Base-by-base conservation (phyloP, 2,329 filamentous ascomycete species). In the Mollisiaceae sp. region DNA sequence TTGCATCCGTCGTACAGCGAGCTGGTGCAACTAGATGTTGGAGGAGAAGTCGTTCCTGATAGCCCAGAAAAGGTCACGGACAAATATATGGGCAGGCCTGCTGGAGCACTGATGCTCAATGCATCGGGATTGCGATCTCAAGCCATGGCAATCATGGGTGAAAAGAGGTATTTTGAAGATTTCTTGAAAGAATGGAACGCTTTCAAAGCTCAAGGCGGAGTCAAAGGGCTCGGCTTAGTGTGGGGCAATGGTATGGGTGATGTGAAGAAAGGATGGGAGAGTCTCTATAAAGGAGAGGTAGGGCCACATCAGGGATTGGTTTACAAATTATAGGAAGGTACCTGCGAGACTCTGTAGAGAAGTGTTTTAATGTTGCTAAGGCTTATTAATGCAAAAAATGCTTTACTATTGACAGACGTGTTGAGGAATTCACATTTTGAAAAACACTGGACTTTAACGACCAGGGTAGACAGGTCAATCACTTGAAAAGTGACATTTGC, bases 161-260 rank as follows among this genome's bases (percentile, higher is more conserved):
- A 63, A 35, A 62, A 67, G 65, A 60, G 50, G 41, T 70, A 65
- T 62, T 70, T 65, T 50, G 67, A 69, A 14, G 66, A 68, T 18
- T 67, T 66, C 52, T 20, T 60, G 41, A 60, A 63, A 47, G 56
- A 62, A 11, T 70, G 64, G 59, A 39, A 60, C 8, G 47, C 14
- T 12, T 70, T 65, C 24, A 71, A 72, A 43, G 50, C 66, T 32
- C 60, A 58, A 9, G 67, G 68, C 41, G 50, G 56, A 5, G 60
- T 68, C 4, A 67, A 69, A 32, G 69, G 69, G 18, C 20, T 72
- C 9, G 58, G 47, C 2, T 50, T 72, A 47, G 52, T 67, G 12
- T 73, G 70, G 71, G 70, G 70, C n/a, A 47, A 70, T 41, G 66
- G 69, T 4, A 73, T 72, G 66, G 64, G 66, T 6, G 69, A 68